Evolutionary conservation across 495 filamentous ascomycete species (phyloP), one percentile per base, ranked within the genome.

Genomic region (Neurospora sp.): DNA sequence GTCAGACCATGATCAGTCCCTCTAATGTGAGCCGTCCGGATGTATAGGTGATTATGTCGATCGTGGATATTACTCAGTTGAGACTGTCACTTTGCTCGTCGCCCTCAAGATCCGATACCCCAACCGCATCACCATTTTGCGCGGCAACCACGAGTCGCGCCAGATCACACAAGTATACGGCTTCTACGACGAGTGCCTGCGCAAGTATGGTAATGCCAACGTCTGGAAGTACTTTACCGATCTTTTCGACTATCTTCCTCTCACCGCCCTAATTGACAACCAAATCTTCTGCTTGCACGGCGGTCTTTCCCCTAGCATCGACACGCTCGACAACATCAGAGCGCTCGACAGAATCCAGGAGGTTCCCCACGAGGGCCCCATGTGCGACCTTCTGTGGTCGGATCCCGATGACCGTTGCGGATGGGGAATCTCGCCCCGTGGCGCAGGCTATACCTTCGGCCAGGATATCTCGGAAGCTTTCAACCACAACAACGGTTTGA

Each of bases 141-240:
- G 94, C 78, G 94, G 94, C 74, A 98, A 98, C 84, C 94, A 98
- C 86, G 94, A 98, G 81, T 97, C 94, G 72, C 91, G 94, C 73
- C 94, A 98, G 83, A 98, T 98, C 82, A 98, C 94, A 68, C 94
- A 97, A 83, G 94, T 98, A 61, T 98, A 98, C 79, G 94, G 94
- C 69, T 98, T 98, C 85, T 98, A 98, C 84, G 94, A 98, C 81
- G 94, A 98, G 80, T 98, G 94, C 80, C 88, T 98, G 70, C 91
- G 94, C 78, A 98, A 98, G 86, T 98, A 98, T 78, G 94, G 94
- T 83, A 98, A 97, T 80, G 96, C 96, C 74, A 98, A 98, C 80
- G 96, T 99, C 75, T 99, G 96, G 96, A 98, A 97, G 87, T 98
- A 92, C 85, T 99, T 98, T 83, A 98, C 96, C 77, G 96, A 99